Evolutionary conservation across 257 asterid species (phyloP).

Genomic region (Solanum microdontum): DNA sequence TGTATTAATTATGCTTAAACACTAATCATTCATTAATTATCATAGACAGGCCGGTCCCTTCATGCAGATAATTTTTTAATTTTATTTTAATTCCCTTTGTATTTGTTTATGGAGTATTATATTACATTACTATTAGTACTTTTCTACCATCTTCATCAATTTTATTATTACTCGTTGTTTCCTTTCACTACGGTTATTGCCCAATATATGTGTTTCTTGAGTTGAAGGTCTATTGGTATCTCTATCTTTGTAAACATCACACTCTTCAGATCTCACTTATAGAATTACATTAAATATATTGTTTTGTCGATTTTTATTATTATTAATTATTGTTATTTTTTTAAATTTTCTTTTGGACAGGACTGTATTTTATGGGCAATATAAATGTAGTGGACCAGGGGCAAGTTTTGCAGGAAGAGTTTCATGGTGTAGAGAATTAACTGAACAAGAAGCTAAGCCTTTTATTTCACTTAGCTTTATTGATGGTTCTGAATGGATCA

Average conservation of each 20-base stretch:
- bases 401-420: conserved; percentile 91
- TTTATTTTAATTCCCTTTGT: neutral
- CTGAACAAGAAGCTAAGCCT: conserved; percentile 89
- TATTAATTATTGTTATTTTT: neutral
- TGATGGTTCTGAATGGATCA: conserved; percentile 91
- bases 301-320: neutral
- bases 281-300: neutral
- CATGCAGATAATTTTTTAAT: neutral
- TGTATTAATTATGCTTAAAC: neutral
- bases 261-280: neutral
- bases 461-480: conserved; percentile 71
- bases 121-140: neutral
- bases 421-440: conserved; percentile 84
- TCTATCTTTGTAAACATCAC: neutral
- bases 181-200: neutral
- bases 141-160: neutral
- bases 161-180: neutral
- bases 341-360: conserved; percentile 13
- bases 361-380: conserved; percentile 95
- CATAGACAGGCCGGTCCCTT: neutral
- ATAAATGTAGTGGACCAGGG: conserved; percentile 83
- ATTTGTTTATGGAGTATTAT: neutral
- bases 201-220: neutral
- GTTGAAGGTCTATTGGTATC: neutral
- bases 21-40: neutral